Conservation (phyloP, 768 basidiomycete genomes). For the Steccherinum ochraceum region DNA sequence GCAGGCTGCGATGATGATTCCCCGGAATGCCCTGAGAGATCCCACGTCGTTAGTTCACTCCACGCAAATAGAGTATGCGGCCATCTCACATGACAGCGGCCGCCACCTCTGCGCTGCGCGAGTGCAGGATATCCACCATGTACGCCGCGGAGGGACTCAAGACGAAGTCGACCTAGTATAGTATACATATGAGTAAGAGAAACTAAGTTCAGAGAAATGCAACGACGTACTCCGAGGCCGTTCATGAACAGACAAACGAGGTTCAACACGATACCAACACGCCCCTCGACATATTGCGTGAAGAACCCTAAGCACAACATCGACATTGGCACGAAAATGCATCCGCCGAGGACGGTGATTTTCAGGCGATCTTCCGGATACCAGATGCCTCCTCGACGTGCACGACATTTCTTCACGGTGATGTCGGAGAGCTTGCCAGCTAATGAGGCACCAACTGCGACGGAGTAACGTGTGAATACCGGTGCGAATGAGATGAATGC, state of each 20-base stretch:
- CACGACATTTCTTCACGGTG: conserved; percentile 41
- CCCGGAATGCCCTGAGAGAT: conserved; percentile 38
- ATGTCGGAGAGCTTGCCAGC: conserved; percentile 55
- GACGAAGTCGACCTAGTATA: conserved; percentile 45
- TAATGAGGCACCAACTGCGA: conserved; percentile 51
- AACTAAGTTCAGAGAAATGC: not conserved
- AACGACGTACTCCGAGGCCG: conserved; percentile 46
- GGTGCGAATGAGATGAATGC: too few species aligned
- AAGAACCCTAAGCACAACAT: conserved; percentile 42
- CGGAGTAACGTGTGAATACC: not conserved
- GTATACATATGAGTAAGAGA: not conserved
- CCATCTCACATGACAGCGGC: conserved; percentile 47
- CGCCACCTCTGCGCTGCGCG: conserved; percentile 56
- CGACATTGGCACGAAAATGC: conserved; percentile 47
- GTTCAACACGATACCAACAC: conserved; percentile 41
- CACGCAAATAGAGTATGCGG: not conserved
- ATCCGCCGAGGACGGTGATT: conserved; percentile 39
- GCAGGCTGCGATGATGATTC: conserved; percentile 34
- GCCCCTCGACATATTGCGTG: conserved; percentile 45
- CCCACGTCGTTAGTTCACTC: conserved; percentile 2
- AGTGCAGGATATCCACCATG: conserved; percentile 52
- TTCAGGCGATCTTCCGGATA: conserved; percentile 66
- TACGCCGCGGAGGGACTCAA: conserved; percentile 53
- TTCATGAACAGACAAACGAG: conserved; percentile 56
- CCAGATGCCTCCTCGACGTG: conserved; percentile 48